Conservation (phyloP, 1,284 basidiomycete genomes). For the Irpex lacteus region DNA sequence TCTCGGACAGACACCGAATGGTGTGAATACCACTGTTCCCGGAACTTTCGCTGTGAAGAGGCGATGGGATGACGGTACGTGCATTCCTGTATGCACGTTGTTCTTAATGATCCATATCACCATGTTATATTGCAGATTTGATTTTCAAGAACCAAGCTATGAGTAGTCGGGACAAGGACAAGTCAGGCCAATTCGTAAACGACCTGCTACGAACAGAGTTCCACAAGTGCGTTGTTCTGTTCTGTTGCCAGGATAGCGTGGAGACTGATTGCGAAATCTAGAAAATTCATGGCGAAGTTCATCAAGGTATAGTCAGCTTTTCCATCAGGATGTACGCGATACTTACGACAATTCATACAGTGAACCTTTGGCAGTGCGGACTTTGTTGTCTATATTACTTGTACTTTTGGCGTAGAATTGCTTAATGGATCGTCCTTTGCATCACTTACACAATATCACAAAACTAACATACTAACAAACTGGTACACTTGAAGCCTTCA, state of each 20-base stretch:
- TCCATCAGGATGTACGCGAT: neutral
- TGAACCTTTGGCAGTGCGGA: neutral
- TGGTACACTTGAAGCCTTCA: no score
- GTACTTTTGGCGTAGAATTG: neutral
- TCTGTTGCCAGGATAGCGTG: neutral
- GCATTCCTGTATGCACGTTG: neutral
- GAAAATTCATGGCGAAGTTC: slow-evolving; percentile 79
- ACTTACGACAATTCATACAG: neutral
- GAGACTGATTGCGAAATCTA: slow-evolving; percentile 26
- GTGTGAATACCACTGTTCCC: slow-evolving; percentile 72
- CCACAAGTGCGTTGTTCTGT: slow-evolving; percentile 63
- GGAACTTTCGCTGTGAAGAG: slow-evolving; percentile 89
- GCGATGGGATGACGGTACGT: slow-evolving; percentile 90
- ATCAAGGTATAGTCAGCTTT: slow-evolving; percentile 53
- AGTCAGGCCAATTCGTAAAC: slow-evolving; percentile 86
- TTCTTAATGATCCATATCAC: neutral
- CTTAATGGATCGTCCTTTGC: neutral
- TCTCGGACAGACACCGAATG: slow-evolving; percentile 64
- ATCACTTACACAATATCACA: neutral
- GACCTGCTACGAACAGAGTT: slow-evolving; percentile 91
- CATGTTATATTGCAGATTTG: slow-evolving; percentile 53
- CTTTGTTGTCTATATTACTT: neutral
- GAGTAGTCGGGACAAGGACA: slow-evolving; percentile 62
- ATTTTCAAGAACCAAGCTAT: slow-evolving; percentile 98
- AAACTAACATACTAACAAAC: no score